Percentiles rank a stretch among this genome's conserved stretches.
These are phyloP conservation scores for Mycena citricolor DNA, from an alignment of 1,284 basidiomycete genomes.

Conservation along the genomic window DNA sequence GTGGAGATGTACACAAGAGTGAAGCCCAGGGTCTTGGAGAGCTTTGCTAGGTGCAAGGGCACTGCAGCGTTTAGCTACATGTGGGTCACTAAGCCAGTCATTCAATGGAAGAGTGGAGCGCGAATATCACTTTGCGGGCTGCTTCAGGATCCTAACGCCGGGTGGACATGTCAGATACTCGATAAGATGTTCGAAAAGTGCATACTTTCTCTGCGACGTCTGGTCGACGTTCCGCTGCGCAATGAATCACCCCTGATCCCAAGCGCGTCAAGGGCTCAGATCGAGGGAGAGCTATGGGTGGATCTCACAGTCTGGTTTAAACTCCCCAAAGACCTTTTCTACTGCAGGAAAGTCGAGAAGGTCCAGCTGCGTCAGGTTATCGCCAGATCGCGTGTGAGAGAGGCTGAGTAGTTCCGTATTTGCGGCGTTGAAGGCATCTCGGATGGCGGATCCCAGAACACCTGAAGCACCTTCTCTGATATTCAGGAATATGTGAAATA, in stretches of 20 bases:
- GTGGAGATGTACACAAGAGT: conserved; percentile 78
- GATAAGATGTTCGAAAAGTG: conserved; percentile 1
- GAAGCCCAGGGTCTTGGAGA: conserved; percentile 56
- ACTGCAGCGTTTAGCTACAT: conserved; percentile 68
- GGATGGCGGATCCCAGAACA: conserved; percentile 68
- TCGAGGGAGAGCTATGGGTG: background rate
- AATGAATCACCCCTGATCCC: conserved; percentile 75
- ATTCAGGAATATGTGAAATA: conserved; percentile 1
- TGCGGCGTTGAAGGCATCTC: conserved; percentile 52
- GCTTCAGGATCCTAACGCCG: conserved; percentile 59
- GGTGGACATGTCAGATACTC: conserved; percentile 4
- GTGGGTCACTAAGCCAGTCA: background rate
- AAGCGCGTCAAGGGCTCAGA: conserved; percentile 19
- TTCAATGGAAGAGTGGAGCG: conserved; percentile 5
- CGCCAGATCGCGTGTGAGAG: conserved; percentile 58
- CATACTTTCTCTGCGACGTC: conserved; percentile 79
- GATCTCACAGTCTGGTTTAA: conserved; percentile 65
- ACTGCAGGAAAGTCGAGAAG: conserved; percentile 53
- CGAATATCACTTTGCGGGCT: conserved; percentile 51
- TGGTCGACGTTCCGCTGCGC: conserved; percentile 81
- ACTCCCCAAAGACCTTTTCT: conserved; percentile 47
- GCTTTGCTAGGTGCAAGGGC: conserved; percentile 58
- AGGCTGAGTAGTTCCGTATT: conserved; percentile 55
- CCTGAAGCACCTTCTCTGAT: conserved; percentile 69
- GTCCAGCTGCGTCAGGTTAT: conserved; percentile 58